Conservation (phyloP, 106 monocot species). For the Xerophyta viscosa region DNA sequence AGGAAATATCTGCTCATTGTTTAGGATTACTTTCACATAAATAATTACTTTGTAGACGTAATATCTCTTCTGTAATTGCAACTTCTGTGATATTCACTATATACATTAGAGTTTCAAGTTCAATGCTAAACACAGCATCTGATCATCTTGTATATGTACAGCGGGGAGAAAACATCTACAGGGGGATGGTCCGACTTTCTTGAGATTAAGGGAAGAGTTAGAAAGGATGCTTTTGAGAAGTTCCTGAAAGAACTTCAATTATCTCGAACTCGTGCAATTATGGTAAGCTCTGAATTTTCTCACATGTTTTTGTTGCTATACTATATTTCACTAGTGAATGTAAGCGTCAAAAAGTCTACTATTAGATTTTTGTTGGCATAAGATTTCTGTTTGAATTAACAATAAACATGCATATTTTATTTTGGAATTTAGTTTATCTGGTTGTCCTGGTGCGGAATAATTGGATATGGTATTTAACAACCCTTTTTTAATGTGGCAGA, state of each 20-base stretch:
- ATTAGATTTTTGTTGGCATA: no score
- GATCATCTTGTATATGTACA: conserved; percentile 21
- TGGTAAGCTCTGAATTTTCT: conserved; percentile 39
- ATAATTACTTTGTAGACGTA: no score
- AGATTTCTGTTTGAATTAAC: no score
- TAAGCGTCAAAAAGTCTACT: no score
- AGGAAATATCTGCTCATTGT: no score
- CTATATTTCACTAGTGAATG: background rate
- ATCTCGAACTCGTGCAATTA: conserved; percentile 82
- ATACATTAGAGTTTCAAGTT: no score
- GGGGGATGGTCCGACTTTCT: conserved; percentile 73
- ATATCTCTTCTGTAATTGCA: no score
- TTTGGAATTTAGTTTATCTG: no score
- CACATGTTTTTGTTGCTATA: background rate
- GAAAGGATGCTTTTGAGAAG: conserved; percentile 85
- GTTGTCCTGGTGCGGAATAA: no score
- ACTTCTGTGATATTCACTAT: no score
- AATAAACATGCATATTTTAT: no score
- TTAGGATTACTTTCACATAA: no score
- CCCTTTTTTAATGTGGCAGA: background rate
- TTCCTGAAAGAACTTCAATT: conserved; percentile 80
- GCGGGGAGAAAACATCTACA: conserved; percentile 85
- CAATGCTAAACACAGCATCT: background rate
- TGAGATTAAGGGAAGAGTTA: conserved; percentile 99
- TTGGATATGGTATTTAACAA: background rate